phyloP scores from a whole-genome alignment of 805 yeast genomes.

The Candida awuae region DNA sequence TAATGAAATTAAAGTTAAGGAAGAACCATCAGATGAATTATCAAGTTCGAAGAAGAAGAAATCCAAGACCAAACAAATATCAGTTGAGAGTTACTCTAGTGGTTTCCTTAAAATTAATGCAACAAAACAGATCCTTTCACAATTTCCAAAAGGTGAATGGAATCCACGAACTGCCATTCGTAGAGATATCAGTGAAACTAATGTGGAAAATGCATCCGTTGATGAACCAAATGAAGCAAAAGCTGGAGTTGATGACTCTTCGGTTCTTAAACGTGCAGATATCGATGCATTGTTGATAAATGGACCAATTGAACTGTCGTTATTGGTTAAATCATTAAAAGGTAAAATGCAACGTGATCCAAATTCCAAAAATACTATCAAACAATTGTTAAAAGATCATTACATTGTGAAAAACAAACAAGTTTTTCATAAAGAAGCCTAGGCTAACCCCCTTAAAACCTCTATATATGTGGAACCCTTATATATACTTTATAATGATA shows the following conservation, averaged over 20 bases:
- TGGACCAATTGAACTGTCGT: slow-evolving; percentile 45
- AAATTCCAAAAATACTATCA: slow-evolving; percentile 55
- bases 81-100: slow-evolving; percentile 35
- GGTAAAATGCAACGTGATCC: slow-evolving; percentile 55
- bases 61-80: slow-evolving; percentile 19
- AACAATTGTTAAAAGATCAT: slow-evolving; percentile 27
- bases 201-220: slow-evolving; percentile 3
- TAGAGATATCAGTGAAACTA: slow-evolving; percentile 18
- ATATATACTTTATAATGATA: too few relatives aligned
- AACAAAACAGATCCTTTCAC: slow-evolving; percentile 47
- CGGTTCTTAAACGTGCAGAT: slow-evolving; percentile 51
- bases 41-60: slow-evolving; percentile 6
- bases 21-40: slow-evolving; percentile 14
- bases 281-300: slow-evolving; percentile 54
- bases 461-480: neutral
- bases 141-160: slow-evolving; percentile 82
- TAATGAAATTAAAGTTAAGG: slow-evolving; percentile 20
- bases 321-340: slow-evolving; percentile 52
- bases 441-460: neutral
- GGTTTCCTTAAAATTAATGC: slow-evolving; percentile 61
- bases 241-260: neutral
- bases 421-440: slow-evolving; percentile 18
- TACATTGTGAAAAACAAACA: slow-evolving; percentile 27
- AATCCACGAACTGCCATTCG: slow-evolving; percentile 46
- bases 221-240: slow-evolving; percentile 1